These are phyloP conservation scores for Stephania yunnanensis DNA, from an alignment of 164 flowering plant genomes.

Conservation along the genomic window DNA sequence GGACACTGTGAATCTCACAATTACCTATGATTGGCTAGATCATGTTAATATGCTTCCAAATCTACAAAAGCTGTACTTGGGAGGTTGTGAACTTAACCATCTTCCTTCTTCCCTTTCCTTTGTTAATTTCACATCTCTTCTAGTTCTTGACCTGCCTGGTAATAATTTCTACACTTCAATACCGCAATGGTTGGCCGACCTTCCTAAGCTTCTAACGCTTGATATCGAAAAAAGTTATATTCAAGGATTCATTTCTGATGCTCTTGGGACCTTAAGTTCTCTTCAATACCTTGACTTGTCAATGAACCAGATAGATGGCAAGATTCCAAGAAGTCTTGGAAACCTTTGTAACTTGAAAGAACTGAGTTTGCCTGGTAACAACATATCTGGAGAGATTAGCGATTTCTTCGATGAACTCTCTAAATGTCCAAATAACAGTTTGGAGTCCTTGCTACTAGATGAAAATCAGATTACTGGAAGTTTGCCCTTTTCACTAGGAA, in stretches of 20 bases:
- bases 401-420: background rate
- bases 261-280: background rate
- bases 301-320: background rate
- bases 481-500: background rate
- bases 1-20: constrained; percentile 1
- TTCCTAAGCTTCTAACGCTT: background rate
- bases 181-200: constrained; percentile 1
- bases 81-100: background rate
- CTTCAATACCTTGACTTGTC: constrained; percentile 8
- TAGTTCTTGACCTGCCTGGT: background rate
- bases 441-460: background rate
- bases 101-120: background rate
- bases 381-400: background rate
- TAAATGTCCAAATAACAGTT: background rate
- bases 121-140: constrained; percentile 17
- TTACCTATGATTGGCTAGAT: constrained; percentile 7
- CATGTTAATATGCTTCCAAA: constrained; percentile 5
- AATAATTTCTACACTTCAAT: background rate
- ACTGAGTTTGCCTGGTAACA: background rate
- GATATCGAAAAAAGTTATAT: background rate
- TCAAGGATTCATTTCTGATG: background rate
- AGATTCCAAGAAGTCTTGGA: background rate
- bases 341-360: background rate
- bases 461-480: background rate
- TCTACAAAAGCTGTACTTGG: constrained; percentile 3